Percentiles rank a stretch among this genome's conserved stretches.
Conservation (phyloP, 2,329 filamentous ascomycete genomes). For the Sclerotinia trifoliorum region DNA sequence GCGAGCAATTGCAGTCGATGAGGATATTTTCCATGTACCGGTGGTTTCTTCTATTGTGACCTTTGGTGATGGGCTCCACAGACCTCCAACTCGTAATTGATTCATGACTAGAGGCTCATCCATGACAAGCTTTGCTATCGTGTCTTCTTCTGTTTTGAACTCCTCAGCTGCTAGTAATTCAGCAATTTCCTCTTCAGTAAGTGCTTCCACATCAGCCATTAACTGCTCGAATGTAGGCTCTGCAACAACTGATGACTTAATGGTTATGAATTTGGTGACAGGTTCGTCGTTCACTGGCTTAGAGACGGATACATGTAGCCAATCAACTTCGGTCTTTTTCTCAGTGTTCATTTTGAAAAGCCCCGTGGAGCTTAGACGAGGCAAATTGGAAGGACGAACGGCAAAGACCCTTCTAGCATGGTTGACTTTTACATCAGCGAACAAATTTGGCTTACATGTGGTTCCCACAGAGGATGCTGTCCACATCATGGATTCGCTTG, state of each 20-base stretch:
- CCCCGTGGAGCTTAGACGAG: conserved; percentile 25
- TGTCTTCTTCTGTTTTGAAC: background rate
- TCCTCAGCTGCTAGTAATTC: background rate
- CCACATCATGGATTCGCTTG: background rate
- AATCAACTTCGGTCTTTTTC: background rate
- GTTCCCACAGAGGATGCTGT: background rate
- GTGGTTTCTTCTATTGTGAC: background rate
- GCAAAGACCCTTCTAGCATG: background rate
- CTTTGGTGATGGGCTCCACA: background rate
- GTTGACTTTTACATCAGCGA: background rate
- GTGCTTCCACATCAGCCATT: conserved; percentile 4
- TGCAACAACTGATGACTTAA: background rate
- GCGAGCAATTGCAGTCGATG: too few relatives aligned
- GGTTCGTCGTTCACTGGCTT: background rate
- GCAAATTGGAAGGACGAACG: conserved; percentile 19
- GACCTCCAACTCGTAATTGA: background rate
- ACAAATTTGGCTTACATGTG: background rate
- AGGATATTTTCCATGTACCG: background rate
- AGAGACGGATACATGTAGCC: background rate
- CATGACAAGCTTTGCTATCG: background rate
- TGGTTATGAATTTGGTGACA: background rate
- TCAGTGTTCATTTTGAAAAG: conserved; percentile 24
- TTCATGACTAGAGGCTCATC: background rate
- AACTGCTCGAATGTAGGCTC: conserved; percentile 6
- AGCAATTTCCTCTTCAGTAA: conserved; percentile 5